A percentile compares a stretch with the other conserved stretches of the same genome.
These are phyloP conservation scores for Suillus plorans DNA, from an alignment of 768 basidiomycete species.

Conservation along the genomic window DNA sequence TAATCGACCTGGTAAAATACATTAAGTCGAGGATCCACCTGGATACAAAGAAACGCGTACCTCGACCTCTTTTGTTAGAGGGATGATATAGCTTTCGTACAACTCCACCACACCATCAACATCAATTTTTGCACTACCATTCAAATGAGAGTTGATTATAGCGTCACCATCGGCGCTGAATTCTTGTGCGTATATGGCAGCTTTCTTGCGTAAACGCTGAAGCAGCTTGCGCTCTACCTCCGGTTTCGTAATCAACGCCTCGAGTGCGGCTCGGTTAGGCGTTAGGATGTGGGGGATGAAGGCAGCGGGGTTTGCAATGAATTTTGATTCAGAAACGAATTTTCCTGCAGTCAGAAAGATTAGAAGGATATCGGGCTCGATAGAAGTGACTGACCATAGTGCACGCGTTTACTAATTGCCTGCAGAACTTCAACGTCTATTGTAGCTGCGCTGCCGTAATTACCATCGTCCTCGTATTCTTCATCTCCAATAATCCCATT, in stretches of 20 bases:
- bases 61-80: conserved; percentile 98
- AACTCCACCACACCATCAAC: conserved; percentile 90
- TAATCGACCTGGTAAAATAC: conserved; percentile 77
- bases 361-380: conserved; percentile 5
- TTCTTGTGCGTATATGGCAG: conserved; percentile 77
- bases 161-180: conserved; percentile 67
- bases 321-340: conserved; percentile 99
- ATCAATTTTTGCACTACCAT: conserved; percentile 72
- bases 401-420: conserved; percentile 96
- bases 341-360: conserved; percentile 60
- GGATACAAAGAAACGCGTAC: conserved; percentile 43
- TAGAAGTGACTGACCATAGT: conserved; percentile 72
- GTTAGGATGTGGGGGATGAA: conserved; percentile 91
- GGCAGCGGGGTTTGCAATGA: conserved; percentile 76
- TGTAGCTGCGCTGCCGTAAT: conserved; percentile 94
- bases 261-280: conserved; percentile 76
- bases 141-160: conserved; percentile 32
- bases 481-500: conserved; percentile 64
- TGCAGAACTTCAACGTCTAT: conserved; percentile 97
- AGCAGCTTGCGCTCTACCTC: conserved; percentile 90
- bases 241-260: conserved; percentile 92
- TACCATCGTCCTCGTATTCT: conserved; percentile 90
- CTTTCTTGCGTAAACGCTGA: conserved; percentile 82
- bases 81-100: conserved; percentile 95
- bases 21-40: not conserved